phyloP scores from a whole-genome alignment of 352 stramenopile species.

The Blastocystis sp. region DNA sequence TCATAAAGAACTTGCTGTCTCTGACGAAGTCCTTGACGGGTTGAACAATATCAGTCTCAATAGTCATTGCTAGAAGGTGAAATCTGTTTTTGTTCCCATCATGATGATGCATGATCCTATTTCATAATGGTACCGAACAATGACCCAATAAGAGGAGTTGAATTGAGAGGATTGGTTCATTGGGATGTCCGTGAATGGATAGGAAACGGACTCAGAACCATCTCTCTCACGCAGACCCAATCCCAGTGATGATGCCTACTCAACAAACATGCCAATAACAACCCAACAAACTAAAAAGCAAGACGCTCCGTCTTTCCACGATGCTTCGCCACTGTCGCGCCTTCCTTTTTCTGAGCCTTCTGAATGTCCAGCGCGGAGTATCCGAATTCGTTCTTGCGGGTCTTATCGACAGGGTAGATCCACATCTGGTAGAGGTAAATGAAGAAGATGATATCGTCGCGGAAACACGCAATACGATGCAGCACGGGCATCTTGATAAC shows the following conservation, averaged over 20 bases:
- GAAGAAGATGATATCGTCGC: slow-evolving; percentile 97
- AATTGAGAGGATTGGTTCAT: too few species aligned
- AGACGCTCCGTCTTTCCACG: slow-evolving; percentile 42
- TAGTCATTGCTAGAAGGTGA: not conserved
- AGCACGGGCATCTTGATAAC: slow-evolving; percentile 94
- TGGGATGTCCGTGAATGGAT: too few species aligned
- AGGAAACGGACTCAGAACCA: too few species aligned
- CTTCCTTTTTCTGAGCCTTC: slow-evolving; percentile 34
- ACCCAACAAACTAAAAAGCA: slow-evolving; percentile 53
- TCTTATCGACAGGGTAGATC: slow-evolving; percentile 83
- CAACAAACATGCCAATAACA: not conserved
- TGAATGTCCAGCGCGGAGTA: slow-evolving; percentile 67
- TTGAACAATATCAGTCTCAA: slow-evolving; percentile 13
- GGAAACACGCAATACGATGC: slow-evolving; percentile 89
- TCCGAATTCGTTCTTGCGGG: slow-evolving; percentile 81
- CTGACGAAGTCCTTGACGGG: slow-evolving; percentile 83
- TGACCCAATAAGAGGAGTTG: too few species aligned
- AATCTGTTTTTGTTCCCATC: not conserved
- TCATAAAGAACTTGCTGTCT: slow-evolving; percentile 88
- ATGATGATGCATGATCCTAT: not conserved
- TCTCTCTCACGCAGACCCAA: too few species aligned
- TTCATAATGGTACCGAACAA: not conserved
- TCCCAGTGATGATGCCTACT: not conserved
- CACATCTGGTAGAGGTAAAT: slow-evolving; percentile 96
- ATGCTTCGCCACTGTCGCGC: not conserved